phyloP scores from a whole-genome alignment of 2,329 filamentous ascomycete genomes.

The Alternaria alternata region DNA sequence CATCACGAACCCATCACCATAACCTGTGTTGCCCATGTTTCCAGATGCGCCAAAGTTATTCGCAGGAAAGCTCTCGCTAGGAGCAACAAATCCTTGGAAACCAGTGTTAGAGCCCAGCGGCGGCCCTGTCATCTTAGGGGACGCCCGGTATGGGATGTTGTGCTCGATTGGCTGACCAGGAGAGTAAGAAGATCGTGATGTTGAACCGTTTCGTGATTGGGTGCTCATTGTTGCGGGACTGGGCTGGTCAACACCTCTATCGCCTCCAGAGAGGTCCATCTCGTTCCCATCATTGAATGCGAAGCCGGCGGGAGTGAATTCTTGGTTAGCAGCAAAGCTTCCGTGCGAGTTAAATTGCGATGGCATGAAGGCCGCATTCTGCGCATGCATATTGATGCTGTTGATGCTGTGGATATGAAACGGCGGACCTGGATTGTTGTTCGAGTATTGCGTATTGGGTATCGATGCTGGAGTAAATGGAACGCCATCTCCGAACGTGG shows the following conservation, averaged over 20 bases:
- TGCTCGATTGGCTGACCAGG: slow-evolving; percentile 38
- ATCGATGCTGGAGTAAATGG: neutral
- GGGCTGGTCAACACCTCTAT: slow-evolving; percentile 37
- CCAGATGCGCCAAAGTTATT: slow-evolving; percentile 15
- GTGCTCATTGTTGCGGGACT: slow-evolving; percentile 48
- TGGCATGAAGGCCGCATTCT: slow-evolving; percentile 23
- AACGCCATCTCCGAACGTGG: slow-evolving; percentile 36
- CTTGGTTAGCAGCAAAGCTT: slow-evolving; percentile 8
- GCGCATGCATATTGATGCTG: slow-evolving; percentile 35
- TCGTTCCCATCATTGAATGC: slow-evolving; percentile 37
- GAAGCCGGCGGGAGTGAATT: slow-evolving; percentile 17
- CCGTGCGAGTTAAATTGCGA: slow-evolving; percentile 8
- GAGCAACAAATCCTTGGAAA: slow-evolving; percentile 9
- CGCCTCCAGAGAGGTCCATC: slow-evolving; percentile 47
- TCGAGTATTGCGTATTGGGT: slow-evolving; percentile 20
- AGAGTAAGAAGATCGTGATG: slow-evolving; percentile 49
- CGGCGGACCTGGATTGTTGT: slow-evolving; percentile 26
- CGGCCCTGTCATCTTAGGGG: slow-evolving; percentile 25
- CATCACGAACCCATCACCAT: slow-evolving; percentile 33
- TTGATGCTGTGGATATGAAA: slow-evolving; percentile 34
- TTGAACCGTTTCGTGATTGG: slow-evolving; percentile 41
- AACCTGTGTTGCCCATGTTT: slow-evolving; percentile 21
- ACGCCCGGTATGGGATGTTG: slow-evolving; percentile 41
- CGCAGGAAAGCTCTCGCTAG: slow-evolving; percentile 13
- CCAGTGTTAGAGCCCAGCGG: slow-evolving; percentile 6